These are phyloP conservation scores for Lodderomyces orthopsilosis DNA, from an alignment of 1,139 yeast genomes.

Conservation along the genomic window DNA sequence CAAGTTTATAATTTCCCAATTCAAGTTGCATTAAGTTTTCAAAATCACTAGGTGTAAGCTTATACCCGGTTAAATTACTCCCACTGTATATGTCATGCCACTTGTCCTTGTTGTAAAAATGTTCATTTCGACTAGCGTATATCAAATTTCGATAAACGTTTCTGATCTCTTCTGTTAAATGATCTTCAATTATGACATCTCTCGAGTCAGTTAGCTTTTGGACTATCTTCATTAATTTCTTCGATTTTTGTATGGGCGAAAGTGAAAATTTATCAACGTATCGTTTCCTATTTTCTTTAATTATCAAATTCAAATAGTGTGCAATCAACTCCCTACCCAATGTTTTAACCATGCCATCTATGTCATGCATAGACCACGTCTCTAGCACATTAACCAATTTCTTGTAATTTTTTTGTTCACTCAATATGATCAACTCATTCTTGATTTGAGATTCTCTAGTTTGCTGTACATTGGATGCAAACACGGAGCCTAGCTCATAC, in stretches of 20 bases:
- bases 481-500: constrained; percentile 7
- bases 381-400: constrained; percentile 10
- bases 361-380: constrained; percentile 20
- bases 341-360: constrained; percentile 23
- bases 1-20: constrained; percentile 32
- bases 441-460: constrained; percentile 9
- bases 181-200: neutral
- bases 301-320: constrained; percentile 10
- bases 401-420: constrained; percentile 8
- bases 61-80: constrained; percentile 19
- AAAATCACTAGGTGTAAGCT: constrained; percentile 29
- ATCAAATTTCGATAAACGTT: constrained; percentile 27
- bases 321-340: constrained; percentile 25
- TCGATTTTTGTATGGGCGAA: constrained; percentile 10
- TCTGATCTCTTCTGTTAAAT: constrained; percentile 23
- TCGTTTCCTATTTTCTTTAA: constrained; percentile 3
- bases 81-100: constrained; percentile 21
- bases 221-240: constrained; percentile 1
- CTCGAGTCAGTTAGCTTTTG: neutral
- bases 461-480: neutral
- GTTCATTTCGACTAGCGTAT: constrained; percentile 18
- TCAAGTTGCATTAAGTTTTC: constrained; percentile 41
- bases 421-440: constrained; percentile 9
- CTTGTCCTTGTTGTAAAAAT: constrained; percentile 21
- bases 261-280: neutral